Evolutionary conservation across 2,329 filamentous ascomycete genomes (phyloP).

Genomic region (Fusarium sp.): DNA sequence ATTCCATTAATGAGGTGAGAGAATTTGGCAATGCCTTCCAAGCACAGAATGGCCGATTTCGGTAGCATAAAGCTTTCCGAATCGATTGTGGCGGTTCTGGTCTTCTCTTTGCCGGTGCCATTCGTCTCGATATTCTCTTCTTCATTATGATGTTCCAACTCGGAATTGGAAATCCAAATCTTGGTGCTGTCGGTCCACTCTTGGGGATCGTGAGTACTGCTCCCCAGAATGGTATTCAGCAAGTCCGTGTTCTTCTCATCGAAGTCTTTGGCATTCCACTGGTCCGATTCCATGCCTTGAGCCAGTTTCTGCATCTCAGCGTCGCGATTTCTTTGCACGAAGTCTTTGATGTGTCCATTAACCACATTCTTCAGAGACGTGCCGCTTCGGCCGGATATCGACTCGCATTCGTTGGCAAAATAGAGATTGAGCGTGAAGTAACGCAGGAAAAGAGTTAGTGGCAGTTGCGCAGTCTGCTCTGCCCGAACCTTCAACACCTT

Average conservation of each 20-base stretch:
- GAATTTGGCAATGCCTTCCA: constrained; percentile 84
- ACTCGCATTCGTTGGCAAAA: constrained; percentile 88
- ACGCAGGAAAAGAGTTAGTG: constrained; percentile 77
- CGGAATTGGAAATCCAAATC: constrained; percentile 65
- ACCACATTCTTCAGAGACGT: constrained; percentile 81
- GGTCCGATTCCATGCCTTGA: constrained; percentile 81
- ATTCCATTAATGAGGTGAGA: constrained; percentile 85
- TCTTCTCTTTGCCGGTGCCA: constrained; percentile 69
- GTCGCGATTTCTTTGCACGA: constrained; percentile 77
- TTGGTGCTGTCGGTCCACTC: constrained; percentile 72
- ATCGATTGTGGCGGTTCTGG: constrained; percentile 80
- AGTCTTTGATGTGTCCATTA: constrained; percentile 84
- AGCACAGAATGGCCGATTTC: constrained; percentile 81
- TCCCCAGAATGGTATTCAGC: constrained; percentile 72
- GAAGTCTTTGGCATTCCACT: constrained; percentile 84
- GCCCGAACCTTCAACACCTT: constrained; percentile 81
- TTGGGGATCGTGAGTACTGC: constrained; percentile 76
- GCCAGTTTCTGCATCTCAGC: constrained; percentile 79
- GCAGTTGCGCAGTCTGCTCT: constrained; percentile 76
- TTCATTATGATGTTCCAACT: constrained; percentile 51
- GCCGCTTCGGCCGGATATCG: constrained; percentile 82
- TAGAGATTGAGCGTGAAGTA: constrained; percentile 86
- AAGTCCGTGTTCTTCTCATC: constrained; percentile 68
- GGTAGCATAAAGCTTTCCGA: constrained; percentile 88
- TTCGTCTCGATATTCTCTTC: constrained; percentile 57